Evolutionary conservation across 306 rosid species (phyloP), one percentile per base, ranked within the genome.

Genomic region (Glycine soja): DNA sequence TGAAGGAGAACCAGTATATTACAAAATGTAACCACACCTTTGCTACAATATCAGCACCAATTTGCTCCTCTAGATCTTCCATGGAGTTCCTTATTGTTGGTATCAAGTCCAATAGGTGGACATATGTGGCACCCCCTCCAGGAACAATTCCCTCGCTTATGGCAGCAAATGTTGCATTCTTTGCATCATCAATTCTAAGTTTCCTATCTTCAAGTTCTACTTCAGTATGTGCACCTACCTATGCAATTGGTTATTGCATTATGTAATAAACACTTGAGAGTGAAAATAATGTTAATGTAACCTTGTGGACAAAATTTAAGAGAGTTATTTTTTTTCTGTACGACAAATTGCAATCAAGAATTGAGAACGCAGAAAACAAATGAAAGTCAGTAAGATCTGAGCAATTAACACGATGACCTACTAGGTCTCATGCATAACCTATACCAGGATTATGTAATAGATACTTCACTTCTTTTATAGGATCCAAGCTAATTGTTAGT

Each of bases 141-240:
- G 99, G 98, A 84, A 95, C 94, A 51, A 93, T 88, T 30, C 99
- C 98, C 90, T 93, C 98, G 43, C 82, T 86, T 91, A 90, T 93
- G 78, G 99, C 99, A 51, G 99, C 99, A 84, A 93, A 91, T 64
- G 97, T 93, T 70, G 99, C 93, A 80, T 90, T 95, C 81, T 95
- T 93, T 42, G 99, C 98, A 90, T 93, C 99, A 86, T 95, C 98
- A 58, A 93, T 88, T 82, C 93, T 91, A 69, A 95, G 99, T 89
- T 89, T 95, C 77, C 86, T 84, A 82, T 93, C 99, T 86, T 90
- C 98, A 70, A 95, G 97, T 83, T 95, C 99, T 72, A 88, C 15
- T 87, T 95, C 99, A 12, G 99, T 93, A 90, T 93, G 93, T 40
- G 94, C 99, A 85, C 99, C 99, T 51, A 95, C 99, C 99, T 95